These are phyloP conservation scores for Babesia sp. DNA, from an alignment of 169 alveolate genomes.

Conservation along the genomic window DNA sequence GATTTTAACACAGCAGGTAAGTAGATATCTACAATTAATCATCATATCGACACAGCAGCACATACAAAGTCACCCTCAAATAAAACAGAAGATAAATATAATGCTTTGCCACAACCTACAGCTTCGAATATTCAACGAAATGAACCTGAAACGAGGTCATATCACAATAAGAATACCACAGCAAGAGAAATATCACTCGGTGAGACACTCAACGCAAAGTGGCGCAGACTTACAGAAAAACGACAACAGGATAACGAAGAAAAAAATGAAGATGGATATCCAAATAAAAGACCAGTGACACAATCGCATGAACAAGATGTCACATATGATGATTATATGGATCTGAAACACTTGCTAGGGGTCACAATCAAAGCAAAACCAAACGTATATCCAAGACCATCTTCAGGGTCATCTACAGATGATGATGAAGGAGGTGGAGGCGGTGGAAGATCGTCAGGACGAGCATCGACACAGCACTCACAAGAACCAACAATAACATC, in stretches of 20 bases:
- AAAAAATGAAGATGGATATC: background rate
- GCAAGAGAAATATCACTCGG: conserved; percentile 12
- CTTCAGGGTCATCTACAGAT: too few relatives aligned
- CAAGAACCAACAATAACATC: background rate
- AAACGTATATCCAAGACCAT: background rate
- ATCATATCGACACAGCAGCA: too few relatives aligned
- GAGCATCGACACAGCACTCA: background rate
- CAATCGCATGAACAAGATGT: background rate
- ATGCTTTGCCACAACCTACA: too few relatives aligned
- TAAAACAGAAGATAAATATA: too few relatives aligned
- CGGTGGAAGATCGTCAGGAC: background rate
- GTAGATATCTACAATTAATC: too few relatives aligned
- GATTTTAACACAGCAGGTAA: too few relatives aligned
- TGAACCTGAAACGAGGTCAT: too few relatives aligned
- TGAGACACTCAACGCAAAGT: conserved; percentile 20
- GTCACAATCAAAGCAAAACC: background rate
- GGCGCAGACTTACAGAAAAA: conserved; percentile 22
- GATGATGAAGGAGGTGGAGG: background rate
- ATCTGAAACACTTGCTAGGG: background rate
- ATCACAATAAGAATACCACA: background rate
- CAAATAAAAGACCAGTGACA: background rate
- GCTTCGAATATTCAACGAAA: too few relatives aligned
- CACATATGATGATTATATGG: background rate
- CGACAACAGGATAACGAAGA: background rate
- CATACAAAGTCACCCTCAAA: too few relatives aligned